Evolutionary conservation across 2,329 filamentous ascomycete genomes (phyloP).

Genomic region (Pezizomycotina sp.): DNA sequence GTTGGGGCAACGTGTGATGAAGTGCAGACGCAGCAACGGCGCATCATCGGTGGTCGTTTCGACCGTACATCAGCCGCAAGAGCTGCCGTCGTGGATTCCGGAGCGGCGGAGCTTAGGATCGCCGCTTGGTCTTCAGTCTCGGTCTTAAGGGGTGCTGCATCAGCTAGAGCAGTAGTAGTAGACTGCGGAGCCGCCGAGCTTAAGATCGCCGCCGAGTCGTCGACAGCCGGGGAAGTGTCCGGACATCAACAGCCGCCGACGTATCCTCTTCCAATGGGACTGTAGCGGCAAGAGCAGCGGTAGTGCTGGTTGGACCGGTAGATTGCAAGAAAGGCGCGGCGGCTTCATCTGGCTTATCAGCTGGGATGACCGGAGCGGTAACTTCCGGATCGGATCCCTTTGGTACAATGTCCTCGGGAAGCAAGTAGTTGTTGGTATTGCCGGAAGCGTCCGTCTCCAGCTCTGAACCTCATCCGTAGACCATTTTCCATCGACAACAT

Average conservation of each 20-base stretch:
- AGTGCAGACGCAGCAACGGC: too few species aligned
- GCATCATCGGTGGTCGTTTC: too few species aligned
- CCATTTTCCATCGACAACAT: slow-evolving; percentile 89
- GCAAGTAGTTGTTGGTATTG: slow-evolving; percentile 86
- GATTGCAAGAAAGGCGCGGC: slow-evolving; percentile 21
- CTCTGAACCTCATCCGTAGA: slow-evolving; percentile 63
- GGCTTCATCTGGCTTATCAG: slow-evolving; percentile 21
- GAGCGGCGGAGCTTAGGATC: slow-evolving; percentile 49
- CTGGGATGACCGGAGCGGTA: slow-evolving; percentile 32
- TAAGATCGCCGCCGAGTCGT: slow-evolving; percentile 39
- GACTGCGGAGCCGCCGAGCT: slow-evolving; percentile 53
- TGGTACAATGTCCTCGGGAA: slow-evolving; percentile 47
- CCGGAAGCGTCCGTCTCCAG: slow-evolving; percentile 64
- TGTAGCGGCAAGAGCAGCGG: slow-evolving; percentile 49
- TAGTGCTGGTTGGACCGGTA: slow-evolving; percentile 47
- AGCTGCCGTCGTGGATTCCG: slow-evolving; percentile 52
- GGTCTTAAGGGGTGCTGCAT: slow-evolving; percentile 45
- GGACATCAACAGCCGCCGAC: slow-evolving; percentile 22
- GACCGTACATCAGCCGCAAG: slow-evolving; percentile 51
- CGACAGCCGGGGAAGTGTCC: too few species aligned
- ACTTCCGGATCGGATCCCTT: slow-evolving; percentile 28
- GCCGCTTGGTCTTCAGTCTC: slow-evolving; percentile 29
- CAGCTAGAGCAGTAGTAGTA: slow-evolving; percentile 54
- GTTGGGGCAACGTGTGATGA: slow-evolving; percentile 16
- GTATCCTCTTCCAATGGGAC: slow-evolving; percentile 44